Evolutionary conservation across 2,329 filamentous ascomycete genomes (phyloP).

Genomic region (Geosmithia morbida): DNA sequence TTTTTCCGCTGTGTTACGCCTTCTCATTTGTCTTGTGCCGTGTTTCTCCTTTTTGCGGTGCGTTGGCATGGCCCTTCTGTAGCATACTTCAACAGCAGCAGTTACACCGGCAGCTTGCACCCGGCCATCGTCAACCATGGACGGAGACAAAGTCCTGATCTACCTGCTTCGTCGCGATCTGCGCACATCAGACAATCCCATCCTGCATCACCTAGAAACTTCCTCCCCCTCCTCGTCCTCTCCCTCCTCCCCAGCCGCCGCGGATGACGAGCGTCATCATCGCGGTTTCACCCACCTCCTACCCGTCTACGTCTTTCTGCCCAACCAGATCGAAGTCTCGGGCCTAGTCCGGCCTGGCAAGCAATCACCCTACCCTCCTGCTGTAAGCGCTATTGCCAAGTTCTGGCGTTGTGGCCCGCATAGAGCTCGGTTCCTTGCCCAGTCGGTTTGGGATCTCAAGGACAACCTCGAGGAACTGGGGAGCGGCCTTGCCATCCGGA

Average conservation of each 20-base stretch:
- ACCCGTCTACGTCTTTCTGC: constrained; percentile 54
- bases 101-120: neutral
- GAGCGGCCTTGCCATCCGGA: constrained; percentile 48
- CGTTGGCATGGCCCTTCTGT: too few relatives aligned
- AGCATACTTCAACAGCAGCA: too few relatives aligned
- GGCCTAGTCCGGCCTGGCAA: constrained; percentile 48
- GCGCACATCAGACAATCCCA: constrained; percentile 59
- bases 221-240: constrained; percentile 46
- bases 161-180: constrained; percentile 63
- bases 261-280: neutral
- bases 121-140: constrained; percentile 10
- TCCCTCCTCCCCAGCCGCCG: constrained; percentile 31
- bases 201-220: constrained; percentile 44
- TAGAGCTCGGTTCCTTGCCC: constrained; percentile 55
- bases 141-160: constrained; percentile 39
- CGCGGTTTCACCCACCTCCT: constrained; percentile 51
- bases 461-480: constrained; percentile 39
- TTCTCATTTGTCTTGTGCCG: too few relatives aligned
- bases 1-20: too few relatives aligned
- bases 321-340: constrained; percentile 59
- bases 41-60: too few relatives aligned
- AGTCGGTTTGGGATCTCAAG: constrained; percentile 63
- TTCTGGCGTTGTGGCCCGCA: constrained; percentile 66
- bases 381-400: constrained; percentile 46
- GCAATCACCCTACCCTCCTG: constrained; percentile 53